These are phyloP conservation scores for Paraurostyla sp. DNA, from an alignment of 73 alveolate species.

Conservation along the genomic window DNA sequence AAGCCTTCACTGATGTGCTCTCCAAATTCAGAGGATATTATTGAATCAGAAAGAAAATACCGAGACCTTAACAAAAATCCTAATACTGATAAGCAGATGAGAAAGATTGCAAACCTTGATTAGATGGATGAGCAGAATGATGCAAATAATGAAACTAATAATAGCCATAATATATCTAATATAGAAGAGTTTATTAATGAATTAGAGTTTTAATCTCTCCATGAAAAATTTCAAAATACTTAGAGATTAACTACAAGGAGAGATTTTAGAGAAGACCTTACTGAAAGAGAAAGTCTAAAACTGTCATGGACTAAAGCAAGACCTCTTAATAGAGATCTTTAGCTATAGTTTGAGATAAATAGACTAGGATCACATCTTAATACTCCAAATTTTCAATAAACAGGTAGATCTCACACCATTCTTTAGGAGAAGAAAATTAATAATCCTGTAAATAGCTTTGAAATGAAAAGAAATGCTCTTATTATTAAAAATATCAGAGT, in stretches of 20 bases:
- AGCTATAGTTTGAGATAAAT: background rate
- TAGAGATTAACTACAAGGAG: conserved; percentile 17
- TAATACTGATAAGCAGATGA: background rate
- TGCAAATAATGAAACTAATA: background rate
- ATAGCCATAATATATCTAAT: conserved; percentile 36
- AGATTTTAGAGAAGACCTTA: conserved; percentile 14
- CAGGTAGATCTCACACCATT: conserved; percentile 5
- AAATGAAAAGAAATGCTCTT: background rate
- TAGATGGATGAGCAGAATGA: background rate
- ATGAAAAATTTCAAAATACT: conserved; percentile 37
- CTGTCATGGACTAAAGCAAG: conserved; percentile 34
- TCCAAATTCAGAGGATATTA: background rate
- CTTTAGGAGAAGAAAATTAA: background rate
- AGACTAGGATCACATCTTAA: conserved; percentile 7
- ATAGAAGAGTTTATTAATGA: conserved; percentile 18
- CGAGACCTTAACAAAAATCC: background rate
- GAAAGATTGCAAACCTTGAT: background rate
- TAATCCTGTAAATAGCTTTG: conserved; percentile 24
- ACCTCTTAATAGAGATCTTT: background rate
- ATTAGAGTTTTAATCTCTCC: background rate
- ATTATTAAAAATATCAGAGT: background rate
- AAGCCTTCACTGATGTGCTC: background rate
- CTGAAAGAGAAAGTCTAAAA: conserved; percentile 30
- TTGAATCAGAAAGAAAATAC: background rate
- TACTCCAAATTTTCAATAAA: conserved; percentile 10